Base-by-base conservation (phyloP, 495 filamentous ascomycete species). In the Gamarada debralockiae region DNA sequence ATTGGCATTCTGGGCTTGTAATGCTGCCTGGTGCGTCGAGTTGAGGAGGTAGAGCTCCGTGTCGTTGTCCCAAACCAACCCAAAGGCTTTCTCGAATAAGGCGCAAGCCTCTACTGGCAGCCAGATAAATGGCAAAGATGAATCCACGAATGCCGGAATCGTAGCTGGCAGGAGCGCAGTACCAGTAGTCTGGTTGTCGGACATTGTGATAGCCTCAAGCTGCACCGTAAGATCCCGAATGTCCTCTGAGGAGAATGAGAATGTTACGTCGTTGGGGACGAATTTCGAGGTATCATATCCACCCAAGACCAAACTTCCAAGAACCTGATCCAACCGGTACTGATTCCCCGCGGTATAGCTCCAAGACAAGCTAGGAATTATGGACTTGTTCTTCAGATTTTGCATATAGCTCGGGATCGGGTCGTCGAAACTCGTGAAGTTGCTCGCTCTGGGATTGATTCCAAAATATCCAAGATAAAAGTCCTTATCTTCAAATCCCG, bases 301-400 rank as follows among this genome's bases (percentile, higher is more conserved):
- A 8, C 77, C 78, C 18, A 82, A 68, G 15, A 74, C 78, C 6
- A 82, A 62, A 40, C 74, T 76, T n/a, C 67, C 70, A 17, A 73
- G 67, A 10, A 77, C 73, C 42, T 70, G 61, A 33, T 72, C 71
- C 14, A 73, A 60, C 12, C 66, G 70, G 56, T 82, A 81, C 47
- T 66, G 66, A 20, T 70, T 71, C 8, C 77, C 79, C 9, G 77
- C 78, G n/a, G n/a, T 81, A 60, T 79, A 81, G 34, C 70, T 75
- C 64, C 68, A 79, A 22, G 72, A 73, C n/a, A 75, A 23, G 55
- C 75, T 79, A 8, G 75, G 73, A 20, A 80, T 78, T n/a, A 65
- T 44, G 13, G 64, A 65, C n/a, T 74, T 58, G 31, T 75, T 60
- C 53, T 68, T 73, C 12, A 81, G 57, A 0, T 66, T 66, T 6